Base-by-base conservation (phyloP, 768 basidiomycete species). In the Panus rudis region DNA sequence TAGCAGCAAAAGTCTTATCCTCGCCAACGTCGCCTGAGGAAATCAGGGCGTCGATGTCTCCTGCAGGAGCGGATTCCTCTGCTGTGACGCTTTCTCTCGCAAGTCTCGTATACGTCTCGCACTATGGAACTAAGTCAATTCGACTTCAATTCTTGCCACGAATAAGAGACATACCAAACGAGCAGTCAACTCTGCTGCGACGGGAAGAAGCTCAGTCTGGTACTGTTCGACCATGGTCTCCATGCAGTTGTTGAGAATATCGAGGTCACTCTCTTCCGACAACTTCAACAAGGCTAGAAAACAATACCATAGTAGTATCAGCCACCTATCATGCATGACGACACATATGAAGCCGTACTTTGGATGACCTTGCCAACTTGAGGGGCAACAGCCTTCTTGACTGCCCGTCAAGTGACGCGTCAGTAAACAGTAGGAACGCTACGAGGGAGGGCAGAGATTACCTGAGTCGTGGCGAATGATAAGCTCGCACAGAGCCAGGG, bases 231-330 rank as follows among this genome's bases (percentile, higher is more conserved):
- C 91, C 77, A 93, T 82, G 20, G 78, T 76, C 54, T 90, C 85
- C 82, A 91, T 89, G 54, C 83, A 77, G 48, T 68, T 71, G 55
- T 88, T 90, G 43, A 92, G 70, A 37, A 88, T 73, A 58, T 93
- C 90, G 33, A 94, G 66, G 59, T 93, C 91, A 34, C 88, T 90
- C 63, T 92, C 87, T 58, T 92, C 86, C n/a, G 86, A 80, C 33
- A 94, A 71, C 60, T 88, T 89, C 53, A 92, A 73, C n/a, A 92
- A 68, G 58, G 86, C 88, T 88, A 48, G 12, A n/a, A 4, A 11
- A 24, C 24, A 17, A 25, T 43, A 46, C 26, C 25, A 38, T 4
- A 22, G 16, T 20, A 37, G 30, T 40, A 11, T 37, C 43, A 39
- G 39, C n/a, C n/a, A n/a, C n/a, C 34, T 17, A 27, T 41, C n/a